Evolutionary conservation across 2,329 filamentous ascomycete species (phyloP).

Genomic region (Fusarium haematococcum): DNA sequence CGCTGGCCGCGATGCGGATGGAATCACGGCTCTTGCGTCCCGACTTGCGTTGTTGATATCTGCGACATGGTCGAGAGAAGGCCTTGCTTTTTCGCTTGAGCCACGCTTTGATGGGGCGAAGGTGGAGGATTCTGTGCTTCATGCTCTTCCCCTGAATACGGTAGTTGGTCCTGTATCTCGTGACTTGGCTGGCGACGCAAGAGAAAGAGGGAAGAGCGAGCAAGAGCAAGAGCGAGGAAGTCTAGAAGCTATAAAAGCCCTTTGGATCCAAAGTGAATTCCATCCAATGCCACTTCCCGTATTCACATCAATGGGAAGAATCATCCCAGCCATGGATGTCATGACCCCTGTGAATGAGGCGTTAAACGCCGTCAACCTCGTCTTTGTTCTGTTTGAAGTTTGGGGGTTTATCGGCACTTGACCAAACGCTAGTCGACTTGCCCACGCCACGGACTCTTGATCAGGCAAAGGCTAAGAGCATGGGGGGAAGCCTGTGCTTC

Average conservation of each 20-base stretch:
- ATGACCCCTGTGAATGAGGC: conserved; percentile 1
- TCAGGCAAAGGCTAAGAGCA: background rate
- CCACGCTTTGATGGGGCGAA: background rate
- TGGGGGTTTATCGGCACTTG: background rate
- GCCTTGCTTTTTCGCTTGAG: background rate
- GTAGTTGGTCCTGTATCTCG: background rate
- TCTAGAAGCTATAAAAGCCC: background rate
- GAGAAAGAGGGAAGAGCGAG: background rate
- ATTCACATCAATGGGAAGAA: background rate
- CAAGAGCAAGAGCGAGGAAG: background rate
- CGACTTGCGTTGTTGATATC: background rate
- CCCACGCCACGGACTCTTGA: background rate
- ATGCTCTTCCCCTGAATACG: background rate
- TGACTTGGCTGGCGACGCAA: background rate
- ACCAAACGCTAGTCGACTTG: background rate
- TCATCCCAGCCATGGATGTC: background rate
- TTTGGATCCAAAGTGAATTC: background rate
- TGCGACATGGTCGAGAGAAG: background rate
- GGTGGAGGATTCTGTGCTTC: background rate
- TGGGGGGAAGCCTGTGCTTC: background rate
- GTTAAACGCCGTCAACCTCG: background rate
- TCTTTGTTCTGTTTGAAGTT: conserved; percentile 2
- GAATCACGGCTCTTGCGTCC: background rate
- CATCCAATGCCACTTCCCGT: background rate
- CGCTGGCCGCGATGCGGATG: background rate